phyloP scores from a whole-genome alignment of 2,329 filamentous ascomycete genomes.

The Ceratocystiopsis sp. region DNA sequence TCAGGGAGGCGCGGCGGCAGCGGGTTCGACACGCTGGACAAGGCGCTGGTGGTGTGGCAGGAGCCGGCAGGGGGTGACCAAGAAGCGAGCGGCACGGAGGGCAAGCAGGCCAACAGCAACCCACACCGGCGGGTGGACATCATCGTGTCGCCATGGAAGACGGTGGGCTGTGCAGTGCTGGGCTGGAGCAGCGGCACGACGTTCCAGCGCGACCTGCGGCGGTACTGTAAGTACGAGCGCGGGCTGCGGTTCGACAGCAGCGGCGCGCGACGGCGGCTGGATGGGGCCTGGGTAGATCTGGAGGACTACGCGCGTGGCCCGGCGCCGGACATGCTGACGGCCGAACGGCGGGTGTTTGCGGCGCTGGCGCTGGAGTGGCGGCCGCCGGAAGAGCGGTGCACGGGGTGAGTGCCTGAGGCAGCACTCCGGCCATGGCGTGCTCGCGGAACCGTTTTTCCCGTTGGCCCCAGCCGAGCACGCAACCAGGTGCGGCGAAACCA shows the following conservation, averaged over 20 bases:
- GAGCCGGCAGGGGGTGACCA: constrained; percentile 31
- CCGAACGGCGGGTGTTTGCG: constrained; percentile 67
- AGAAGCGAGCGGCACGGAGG: constrained; percentile 10
- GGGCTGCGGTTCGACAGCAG: constrained; percentile 84
- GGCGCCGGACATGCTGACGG: constrained; percentile 49
- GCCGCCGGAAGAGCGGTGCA: constrained; percentile 50
- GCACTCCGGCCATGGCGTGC: too few relatives aligned
- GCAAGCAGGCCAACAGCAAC: constrained; percentile 40
- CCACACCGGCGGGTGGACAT: constrained; percentile 80
- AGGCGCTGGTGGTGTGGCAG: constrained; percentile 87
- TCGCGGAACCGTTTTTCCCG: too few relatives aligned
- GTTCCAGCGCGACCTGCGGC: constrained; percentile 70
- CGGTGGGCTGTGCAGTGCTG: constrained; percentile 70
- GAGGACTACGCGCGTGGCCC: constrained; percentile 34
- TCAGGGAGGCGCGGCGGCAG: background rate
- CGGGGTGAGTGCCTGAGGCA: constrained; percentile 24
- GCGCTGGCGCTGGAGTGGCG: constrained; percentile 54
- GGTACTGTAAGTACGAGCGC: constrained; percentile 57
- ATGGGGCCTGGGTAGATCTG: constrained; percentile 56
- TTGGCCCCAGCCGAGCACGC: background rate
- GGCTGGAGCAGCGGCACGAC: constrained; percentile 84
- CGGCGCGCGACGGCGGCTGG: constrained; percentile 52
- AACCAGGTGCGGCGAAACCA: too few relatives aligned
- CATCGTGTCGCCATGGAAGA: constrained; percentile 76
- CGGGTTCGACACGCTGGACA: constrained; percentile 80